Evolutionary conservation across 495 filamentous ascomycete genomes (phyloP).

Genomic region (Aspergillus ellipticus): DNA sequence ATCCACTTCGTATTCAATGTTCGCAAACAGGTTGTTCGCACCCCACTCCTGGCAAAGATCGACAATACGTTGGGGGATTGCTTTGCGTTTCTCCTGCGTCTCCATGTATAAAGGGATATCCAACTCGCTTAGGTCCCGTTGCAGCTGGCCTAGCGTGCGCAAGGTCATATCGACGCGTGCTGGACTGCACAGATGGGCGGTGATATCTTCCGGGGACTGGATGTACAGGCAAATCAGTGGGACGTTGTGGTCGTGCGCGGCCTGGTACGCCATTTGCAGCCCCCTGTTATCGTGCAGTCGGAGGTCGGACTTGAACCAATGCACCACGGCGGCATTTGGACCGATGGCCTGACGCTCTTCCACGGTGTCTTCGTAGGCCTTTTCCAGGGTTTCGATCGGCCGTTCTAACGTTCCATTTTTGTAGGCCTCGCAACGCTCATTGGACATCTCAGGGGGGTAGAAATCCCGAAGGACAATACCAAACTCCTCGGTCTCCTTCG

Average conservation of each 20-base stretch:
- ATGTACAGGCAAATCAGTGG: constrained; percentile 76
- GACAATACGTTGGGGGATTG: constrained; percentile 61
- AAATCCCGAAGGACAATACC: constrained; percentile 73
- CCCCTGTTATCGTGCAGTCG: constrained; percentile 71
- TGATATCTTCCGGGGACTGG: constrained; percentile 79
- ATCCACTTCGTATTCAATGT: constrained; percentile 60
- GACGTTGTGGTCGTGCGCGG: constrained; percentile 58
- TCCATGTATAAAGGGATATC: constrained; percentile 80
- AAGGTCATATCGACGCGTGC: constrained; percentile 77
- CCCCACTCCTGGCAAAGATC: constrained; percentile 70
- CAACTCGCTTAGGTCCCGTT: constrained; percentile 60
- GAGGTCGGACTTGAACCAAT: constrained; percentile 90
- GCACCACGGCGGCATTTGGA: constrained; percentile 65
- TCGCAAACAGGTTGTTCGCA: constrained; percentile 57
- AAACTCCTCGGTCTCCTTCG: constrained; percentile 54
- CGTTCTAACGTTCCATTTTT: constrained; percentile 60
- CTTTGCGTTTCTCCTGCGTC: constrained; percentile 61
- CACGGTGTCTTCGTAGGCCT: constrained; percentile 51
- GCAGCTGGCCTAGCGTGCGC: constrained; percentile 61
- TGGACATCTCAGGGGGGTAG: constrained; percentile 84
- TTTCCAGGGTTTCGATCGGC: constrained; percentile 62
- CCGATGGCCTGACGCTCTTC: constrained; percentile 38
- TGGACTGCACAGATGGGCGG: constrained; percentile 72
- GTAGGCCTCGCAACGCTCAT: constrained; percentile 68
- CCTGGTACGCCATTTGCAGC: constrained; percentile 61